Base-by-base conservation (phyloP, 805 yeast genomes). In the Lipomyces spencermartinsiae region DNA sequence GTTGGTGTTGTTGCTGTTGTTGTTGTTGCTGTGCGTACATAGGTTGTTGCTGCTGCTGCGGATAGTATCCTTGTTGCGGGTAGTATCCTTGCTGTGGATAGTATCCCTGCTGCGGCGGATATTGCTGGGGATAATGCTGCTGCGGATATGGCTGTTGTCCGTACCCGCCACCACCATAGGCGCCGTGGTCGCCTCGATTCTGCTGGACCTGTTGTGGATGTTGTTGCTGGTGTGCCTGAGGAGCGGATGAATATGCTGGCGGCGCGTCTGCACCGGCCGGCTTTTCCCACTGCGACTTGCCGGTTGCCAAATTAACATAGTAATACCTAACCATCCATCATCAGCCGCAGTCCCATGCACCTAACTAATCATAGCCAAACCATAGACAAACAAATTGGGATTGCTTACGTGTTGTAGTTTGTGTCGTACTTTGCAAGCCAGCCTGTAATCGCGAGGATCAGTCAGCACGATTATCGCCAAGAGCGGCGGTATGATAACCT, bases 221-320 rank as follows among this genome's bases (percentile, higher is more conserved):
- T 25, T 58, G 70, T 59, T 31, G 63, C 46, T 60, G 62, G 25
- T 58, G 3, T 25, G 29, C 56, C 12, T 57, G 25, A 31, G 60
- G 14, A 57, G 58, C 69, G 37, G 63, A 37, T 3, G 71, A 59
- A 31, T 68, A 60, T 2, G 71, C 62, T 16, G 70, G 70, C 2
- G 77, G 76, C 22, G 74, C 74, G n/a, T 76, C 72, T 35, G 70
- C 60, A 31, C 64, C 76, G 1, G 65, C 25, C 16, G 97, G 98
- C 14, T 88, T 86, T 63, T 91, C 97, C 98, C 98, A 94, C 78
- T 93, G 97, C 0, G 97, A 91, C 72, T 86, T 81, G 68, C 90
- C 89, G 14, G 91, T 85, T 16, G 82, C 75, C 71, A 90, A 79
- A 73, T 92, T 83, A n/a, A 94, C 97, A 75, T 88, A 94, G 78